These are phyloP conservation scores for Taphrina communis DNA, from an alignment of 1,139 yeast species.

Conservation along the genomic window DNA sequence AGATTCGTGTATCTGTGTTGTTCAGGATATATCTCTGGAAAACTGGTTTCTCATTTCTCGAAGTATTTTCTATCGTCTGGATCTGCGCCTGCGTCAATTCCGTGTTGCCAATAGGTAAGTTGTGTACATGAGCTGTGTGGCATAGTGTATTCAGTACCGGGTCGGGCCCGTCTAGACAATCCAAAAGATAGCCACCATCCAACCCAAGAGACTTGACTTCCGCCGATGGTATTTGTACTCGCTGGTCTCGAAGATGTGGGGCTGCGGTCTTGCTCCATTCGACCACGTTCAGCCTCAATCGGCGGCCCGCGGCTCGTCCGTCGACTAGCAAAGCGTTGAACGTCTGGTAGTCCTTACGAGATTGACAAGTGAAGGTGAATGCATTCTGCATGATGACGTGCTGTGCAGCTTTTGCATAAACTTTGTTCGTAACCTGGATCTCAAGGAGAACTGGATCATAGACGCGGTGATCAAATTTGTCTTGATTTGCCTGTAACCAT, in stretches of 20 bases:
- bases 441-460: conserved; percentile 81
- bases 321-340: conserved; percentile 57
- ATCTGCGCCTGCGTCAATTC: conserved; percentile 19
- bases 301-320: conserved; percentile 46
- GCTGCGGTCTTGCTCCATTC: conserved; percentile 52
- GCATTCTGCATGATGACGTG: conserved; percentile 65
- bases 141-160: conserved; percentile 78
- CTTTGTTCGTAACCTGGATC: conserved; percentile 60
- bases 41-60: conserved; percentile 2
- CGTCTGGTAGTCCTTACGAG: conserved; percentile 56
- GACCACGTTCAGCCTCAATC: conserved; percentile 57
- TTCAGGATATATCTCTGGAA: conserved; percentile 28
- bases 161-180: conserved; percentile 73
- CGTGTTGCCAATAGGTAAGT: conserved; percentile 15
- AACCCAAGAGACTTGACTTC: conserved; percentile 65
- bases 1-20: conserved; percentile 22
- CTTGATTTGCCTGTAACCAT: conserved; percentile 53
- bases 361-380: conserved; percentile 61
- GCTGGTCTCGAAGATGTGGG: conserved; percentile 47
- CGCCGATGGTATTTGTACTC: conserved; percentile 51
- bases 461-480: conserved; percentile 56
- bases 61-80: conserved; percentile 6
- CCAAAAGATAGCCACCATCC: conserved; percentile 74
- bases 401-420: conserved; percentile 55
- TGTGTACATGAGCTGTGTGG: conserved; percentile 56